Evolutionary conservation across 805 yeast species (phyloP).

Genomic region (Zygosaccharomyces kombuchaensis): DNA sequence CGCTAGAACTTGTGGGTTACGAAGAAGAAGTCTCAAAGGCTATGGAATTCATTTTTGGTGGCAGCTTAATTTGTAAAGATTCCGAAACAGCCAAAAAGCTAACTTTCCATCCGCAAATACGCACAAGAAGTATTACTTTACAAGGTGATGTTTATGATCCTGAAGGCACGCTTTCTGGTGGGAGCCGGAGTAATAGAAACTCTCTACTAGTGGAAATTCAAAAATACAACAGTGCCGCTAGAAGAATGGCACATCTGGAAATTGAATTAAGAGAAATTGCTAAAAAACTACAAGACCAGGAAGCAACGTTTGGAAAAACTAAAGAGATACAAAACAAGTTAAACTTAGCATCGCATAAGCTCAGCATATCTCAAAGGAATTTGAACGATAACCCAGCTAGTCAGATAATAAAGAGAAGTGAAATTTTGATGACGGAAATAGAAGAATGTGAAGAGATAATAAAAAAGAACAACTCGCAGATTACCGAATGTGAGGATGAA

Average conservation of each 20-base stretch:
- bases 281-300: constrained; percentile 40
- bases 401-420: constrained; percentile 48
- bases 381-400: constrained; percentile 54
- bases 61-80: constrained; percentile 81
- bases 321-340: constrained; percentile 54
- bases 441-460: constrained; percentile 39
- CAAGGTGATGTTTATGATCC: constrained; percentile 97
- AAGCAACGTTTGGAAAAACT: constrained; percentile 45
- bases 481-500: constrained; percentile 38
- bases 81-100: constrained; percentile 83
- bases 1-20: constrained; percentile 73
- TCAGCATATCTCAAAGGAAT: constrained; percentile 51
- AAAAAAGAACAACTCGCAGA: constrained; percentile 32
- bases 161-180: constrained; percentile 92
- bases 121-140: constrained; percentile 78
- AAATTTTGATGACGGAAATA: constrained; percentile 45
- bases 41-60: constrained; percentile 88
- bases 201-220: constrained; percentile 64
- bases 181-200: constrained; percentile 62
- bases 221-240: constrained; percentile 48
- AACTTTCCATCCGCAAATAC: constrained; percentile 79
- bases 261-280: constrained; percentile 40
- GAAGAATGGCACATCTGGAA: constrained; percentile 40
- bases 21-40: constrained; percentile 69
- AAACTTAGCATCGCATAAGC: constrained; percentile 54